Evolutionary conservation across 345 rosid genomes (phyloP), one percentile per base, ranked within the genome.

Genomic region (Litchi chinensis): DNA sequence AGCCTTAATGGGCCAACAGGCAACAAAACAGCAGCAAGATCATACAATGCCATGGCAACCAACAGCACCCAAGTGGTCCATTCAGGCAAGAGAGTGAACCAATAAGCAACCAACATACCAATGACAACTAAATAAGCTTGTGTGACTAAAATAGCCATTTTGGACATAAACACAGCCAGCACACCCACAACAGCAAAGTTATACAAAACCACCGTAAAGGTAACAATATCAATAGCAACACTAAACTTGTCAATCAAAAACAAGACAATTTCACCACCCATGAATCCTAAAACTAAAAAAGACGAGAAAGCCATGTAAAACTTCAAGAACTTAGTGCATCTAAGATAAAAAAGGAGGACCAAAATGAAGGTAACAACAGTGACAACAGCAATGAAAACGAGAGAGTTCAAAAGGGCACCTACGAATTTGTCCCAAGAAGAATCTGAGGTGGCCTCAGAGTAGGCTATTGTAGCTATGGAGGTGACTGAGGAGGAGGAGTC

Each of bases 51-150:
- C 87, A 95, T 77, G 59, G 97, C 97, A 44, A 95, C 88, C 62
- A 95, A 84, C n/a, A 93, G 85, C 24, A 79, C 85, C 99, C 98
- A 95, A 77, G 98, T 95, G 6, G 99, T 93, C 99, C 97, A 95
- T 75, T 95, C 98, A 72, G 99, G 97, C 37, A 95, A 80, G 66
- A 92, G 84, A 19, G 98, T 93, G 77, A 93, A 95, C 93, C 97
- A 93, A 86, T 87, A 95, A 76, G 99, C 99, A 79, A 93, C 97
- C 68, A 95, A 79, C 73, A 92, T 84, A 63, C 99, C 99, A 80
- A 95, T 93, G 21, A 85, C 80, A 71, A 95, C 96, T 85, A 95
- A 87, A 79, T 95, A 95, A 2, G 83, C 90, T 75, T 93, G 98
- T 43, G 98, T 91, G 57, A 93, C 89, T 74, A 95, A 71, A 78